These are phyloP conservation scores for Hypomontagnella monticulosa DNA, from an alignment of 495 filamentous ascomycete genomes.

Conservation along the genomic window DNA sequence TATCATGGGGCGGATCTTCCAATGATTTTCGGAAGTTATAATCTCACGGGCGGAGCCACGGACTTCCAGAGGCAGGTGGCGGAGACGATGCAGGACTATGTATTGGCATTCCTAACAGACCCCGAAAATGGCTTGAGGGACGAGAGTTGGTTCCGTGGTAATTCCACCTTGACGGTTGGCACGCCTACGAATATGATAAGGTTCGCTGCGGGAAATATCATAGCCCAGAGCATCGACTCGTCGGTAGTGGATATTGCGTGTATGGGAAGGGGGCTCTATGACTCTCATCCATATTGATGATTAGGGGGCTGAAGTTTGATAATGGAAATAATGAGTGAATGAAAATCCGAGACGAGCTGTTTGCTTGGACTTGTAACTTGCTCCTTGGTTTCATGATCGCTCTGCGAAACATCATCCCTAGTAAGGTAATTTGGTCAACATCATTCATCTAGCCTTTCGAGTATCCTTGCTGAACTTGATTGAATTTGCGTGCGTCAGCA, in stretches of 20 bases:
- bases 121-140: constrained; percentile 47
- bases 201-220: constrained; percentile 19
- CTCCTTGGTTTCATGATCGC: background rate
- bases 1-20: constrained; percentile 61
- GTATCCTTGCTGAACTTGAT: too few species aligned
- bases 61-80: constrained; percentile 49
- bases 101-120: constrained; percentile 56
- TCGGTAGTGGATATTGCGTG: constrained; percentile 40
- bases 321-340: background rate
- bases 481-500: too few species aligned
- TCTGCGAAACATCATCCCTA: too few species aligned
- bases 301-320: constrained; percentile 2
- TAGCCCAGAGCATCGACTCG: constrained; percentile 32
- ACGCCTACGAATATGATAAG: constrained; percentile 25
- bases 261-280: constrained; percentile 29
- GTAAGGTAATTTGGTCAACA: too few species aligned
- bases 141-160: constrained; percentile 34
- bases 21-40: constrained; percentile 57
- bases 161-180: background rate
- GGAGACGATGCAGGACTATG: constrained; percentile 55
- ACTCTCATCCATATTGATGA: constrained; percentile 18
- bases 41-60: constrained; percentile 43
- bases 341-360: background rate
- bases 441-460: too few species aligned
- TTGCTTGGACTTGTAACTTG: background rate